Conservation (phyloP, 2,329 filamentous ascomycete genomes). For the Blastomyces gilchristii region DNA sequence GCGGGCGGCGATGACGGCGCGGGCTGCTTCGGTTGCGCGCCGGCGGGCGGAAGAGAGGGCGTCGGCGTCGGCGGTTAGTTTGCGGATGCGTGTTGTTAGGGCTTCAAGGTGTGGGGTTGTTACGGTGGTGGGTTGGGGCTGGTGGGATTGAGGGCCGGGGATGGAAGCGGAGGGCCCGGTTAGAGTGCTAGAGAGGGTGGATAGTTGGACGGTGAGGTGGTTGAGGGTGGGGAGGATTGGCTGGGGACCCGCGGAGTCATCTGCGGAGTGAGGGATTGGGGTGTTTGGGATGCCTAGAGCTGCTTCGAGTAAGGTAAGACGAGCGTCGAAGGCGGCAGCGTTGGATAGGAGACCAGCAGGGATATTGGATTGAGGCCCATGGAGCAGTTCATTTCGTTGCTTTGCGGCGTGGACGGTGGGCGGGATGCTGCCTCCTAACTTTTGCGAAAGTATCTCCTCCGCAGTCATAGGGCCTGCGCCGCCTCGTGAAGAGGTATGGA, state of each 20-base stretch:
- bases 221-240: conserved; percentile 77
- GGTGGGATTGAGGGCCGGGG: conserved; percentile 17
- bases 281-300: conserved; percentile 67
- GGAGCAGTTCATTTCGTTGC: conserved; percentile 10
- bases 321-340: conserved; percentile 76
- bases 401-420: conserved; percentile 1
- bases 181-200: conserved; percentile 51
- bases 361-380: conserved; percentile 13
- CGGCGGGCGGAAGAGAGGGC: conserved; percentile 35
- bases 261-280: conserved; percentile 44
- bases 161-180: conserved; percentile 27
- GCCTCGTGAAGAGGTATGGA: conserved; percentile 35
- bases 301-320: conserved; percentile 68
- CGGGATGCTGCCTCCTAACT: conserved; percentile 19
- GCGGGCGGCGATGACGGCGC: conserved; percentile 32
- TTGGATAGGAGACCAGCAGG: conserved; percentile 55
- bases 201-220: conserved; percentile 68
- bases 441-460: conserved; percentile 28
- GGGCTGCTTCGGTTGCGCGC: conserved; percentile 34
- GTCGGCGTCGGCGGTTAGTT: conserved; percentile 37
- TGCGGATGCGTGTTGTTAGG: conserved; percentile 34
- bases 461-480: conserved; percentile 23
- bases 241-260: conserved; percentile 36
- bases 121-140: conserved; percentile 19
- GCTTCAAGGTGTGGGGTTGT: conserved; percentile 37